Conservation (phyloP, 1,284 basidiomycete genomes). For the Uromyces viciae-fabae region DNA sequence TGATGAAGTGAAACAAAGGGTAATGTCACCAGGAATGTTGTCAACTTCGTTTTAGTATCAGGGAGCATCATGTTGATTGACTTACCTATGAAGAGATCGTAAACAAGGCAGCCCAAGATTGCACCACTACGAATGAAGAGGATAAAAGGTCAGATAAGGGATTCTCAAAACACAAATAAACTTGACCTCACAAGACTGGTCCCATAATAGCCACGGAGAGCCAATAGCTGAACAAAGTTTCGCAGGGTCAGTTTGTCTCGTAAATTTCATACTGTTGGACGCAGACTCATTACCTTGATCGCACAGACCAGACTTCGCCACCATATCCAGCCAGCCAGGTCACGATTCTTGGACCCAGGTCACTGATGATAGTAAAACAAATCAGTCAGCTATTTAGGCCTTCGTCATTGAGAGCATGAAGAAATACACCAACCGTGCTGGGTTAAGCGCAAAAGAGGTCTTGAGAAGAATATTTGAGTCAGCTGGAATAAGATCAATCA, state of each 20-base stretch:
- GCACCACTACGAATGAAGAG: constrained; percentile 27
- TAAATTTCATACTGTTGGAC: not conserved
- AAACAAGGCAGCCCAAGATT: constrained; percentile 43
- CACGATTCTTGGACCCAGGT: constrained; percentile 40
- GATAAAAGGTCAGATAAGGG: not conserved
- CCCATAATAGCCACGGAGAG: constrained; percentile 30
- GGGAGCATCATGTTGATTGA: too few relatives aligned
- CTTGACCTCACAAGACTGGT: constrained; percentile 25
- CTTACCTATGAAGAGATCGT: constrained; percentile 41
- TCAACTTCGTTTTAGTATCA: too few relatives aligned
- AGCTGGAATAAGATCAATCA: not conserved
- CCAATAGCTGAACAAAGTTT: constrained; percentile 23
- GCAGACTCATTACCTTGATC: constrained; percentile 13
- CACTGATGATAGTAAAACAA: constrained; percentile 1
- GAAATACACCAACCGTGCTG: constrained; percentile 37
- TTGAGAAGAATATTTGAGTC: not conserved
- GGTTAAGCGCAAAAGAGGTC: constrained; percentile 45
- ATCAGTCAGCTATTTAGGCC: not conserved
- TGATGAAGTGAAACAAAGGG: not conserved
- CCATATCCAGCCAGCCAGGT: constrained; percentile 44
- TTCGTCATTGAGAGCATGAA: not conserved
- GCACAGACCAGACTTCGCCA: constrained; percentile 34
- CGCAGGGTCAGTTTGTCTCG: not conserved
- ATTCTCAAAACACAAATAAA: not conserved
- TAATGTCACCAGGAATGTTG: too few relatives aligned